Base-by-base conservation (phyloP, 23 red algal genomes). In the Gracilaria gracilis region DNA sequence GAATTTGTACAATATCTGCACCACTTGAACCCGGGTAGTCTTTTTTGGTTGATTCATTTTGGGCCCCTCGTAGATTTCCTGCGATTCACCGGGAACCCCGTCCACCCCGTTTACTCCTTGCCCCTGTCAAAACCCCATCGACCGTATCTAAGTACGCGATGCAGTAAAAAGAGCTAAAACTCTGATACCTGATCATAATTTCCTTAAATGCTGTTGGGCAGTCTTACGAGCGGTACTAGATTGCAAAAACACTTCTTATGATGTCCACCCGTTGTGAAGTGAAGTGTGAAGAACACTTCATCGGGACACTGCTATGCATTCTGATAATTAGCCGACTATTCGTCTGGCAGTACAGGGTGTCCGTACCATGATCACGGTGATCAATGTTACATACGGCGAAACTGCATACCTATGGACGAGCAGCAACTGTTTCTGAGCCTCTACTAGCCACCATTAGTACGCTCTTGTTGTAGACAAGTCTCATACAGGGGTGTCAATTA, bases 71-170 rank as follows among this genome's bases (percentile, higher is more conserved):
- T 37, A 69, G 33, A 20, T 69, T 69, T 69, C 31, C 32, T 32
- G 20, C 15, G 64, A 69, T 37, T 69, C 37, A 69, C 32, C 64
- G 64, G 64, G 64, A 69, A 37, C 64, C 64, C 64, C 17, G 64
- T 4, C 27, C 1, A 69, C 32, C 31, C 7, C 37, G 33, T 34
- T 69, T 37, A 32, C 15, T 62, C 11, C 27, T 62, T 62, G 59
- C 8, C 59, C 59, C 59, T 9, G 9, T 29, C 24, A 62, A 2
- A 62, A 0, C 59, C 59, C n/a, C n/a, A n/a, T 31, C 1, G 51
- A 62, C 3, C 4, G 24, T 31, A 1, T 29, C 29, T 29, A 0
- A 62, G 0, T 31, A 27, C 27, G 24, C 31, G 0, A 36, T 19
- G 32, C 64, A 69, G 32, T 69, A 37, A 69, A 69, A 37, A 37